A percentile compares a stretch with the other conserved stretches of the same genome.
These are phyloP conservation scores for Graphilbum fragrans DNA, from an alignment of 2,329 filamentous ascomycete genomes.

Conservation along the genomic window DNA sequence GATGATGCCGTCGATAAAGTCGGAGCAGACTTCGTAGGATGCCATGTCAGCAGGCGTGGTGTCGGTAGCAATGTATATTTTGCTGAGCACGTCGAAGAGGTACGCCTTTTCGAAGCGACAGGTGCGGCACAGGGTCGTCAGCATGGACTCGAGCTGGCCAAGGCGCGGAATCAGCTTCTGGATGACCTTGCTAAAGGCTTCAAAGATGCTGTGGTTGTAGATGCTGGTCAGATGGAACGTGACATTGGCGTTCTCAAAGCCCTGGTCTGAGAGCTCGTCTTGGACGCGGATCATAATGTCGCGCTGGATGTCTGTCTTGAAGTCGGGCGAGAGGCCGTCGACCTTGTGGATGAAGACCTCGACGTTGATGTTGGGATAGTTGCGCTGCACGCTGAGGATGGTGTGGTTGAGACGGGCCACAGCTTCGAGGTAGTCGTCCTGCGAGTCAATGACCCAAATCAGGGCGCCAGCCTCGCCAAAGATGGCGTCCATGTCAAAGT, in stretches of 20 bases:
- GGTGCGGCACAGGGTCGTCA: slow-evolving; percentile 86
- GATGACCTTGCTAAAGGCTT: slow-evolving; percentile 96
- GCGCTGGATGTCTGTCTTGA: slow-evolving; percentile 88
- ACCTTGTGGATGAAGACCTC: slow-evolving; percentile 99
- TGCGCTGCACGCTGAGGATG: slow-evolving; percentile 77
- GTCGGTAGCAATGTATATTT: slow-evolving; percentile 97
- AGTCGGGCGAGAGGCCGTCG: slow-evolving; percentile 93
- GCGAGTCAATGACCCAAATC: slow-evolving; percentile 97
- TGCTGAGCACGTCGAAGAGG: slow-evolving; percentile 92
- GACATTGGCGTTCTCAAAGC: slow-evolving; percentile 85
- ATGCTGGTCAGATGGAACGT: slow-evolving; percentile 96
- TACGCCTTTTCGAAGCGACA: slow-evolving; percentile 97
- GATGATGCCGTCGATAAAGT: slow-evolving; percentile 97
- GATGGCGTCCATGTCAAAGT: slow-evolving; percentile 83
- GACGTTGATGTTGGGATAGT: slow-evolving; percentile 88
- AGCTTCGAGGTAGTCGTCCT: slow-evolving; percentile 93
- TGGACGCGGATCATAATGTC: slow-evolving; percentile 95
- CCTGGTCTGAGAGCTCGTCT: slow-evolving; percentile 86
- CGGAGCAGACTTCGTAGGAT: slow-evolving; percentile 95
- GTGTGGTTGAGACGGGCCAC: slow-evolving; percentile 78
- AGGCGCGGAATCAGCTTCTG: slow-evolving; percentile 93
- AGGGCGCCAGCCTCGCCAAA: slow-evolving; percentile 90
- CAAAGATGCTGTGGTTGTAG: slow-evolving; percentile 94
- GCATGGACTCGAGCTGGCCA: slow-evolving; percentile 81
- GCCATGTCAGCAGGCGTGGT: slow-evolving; percentile 87